Conservation (phyloP, 2,329 filamentous ascomycete genomes). For the Aureobasidium sp. region DNA sequence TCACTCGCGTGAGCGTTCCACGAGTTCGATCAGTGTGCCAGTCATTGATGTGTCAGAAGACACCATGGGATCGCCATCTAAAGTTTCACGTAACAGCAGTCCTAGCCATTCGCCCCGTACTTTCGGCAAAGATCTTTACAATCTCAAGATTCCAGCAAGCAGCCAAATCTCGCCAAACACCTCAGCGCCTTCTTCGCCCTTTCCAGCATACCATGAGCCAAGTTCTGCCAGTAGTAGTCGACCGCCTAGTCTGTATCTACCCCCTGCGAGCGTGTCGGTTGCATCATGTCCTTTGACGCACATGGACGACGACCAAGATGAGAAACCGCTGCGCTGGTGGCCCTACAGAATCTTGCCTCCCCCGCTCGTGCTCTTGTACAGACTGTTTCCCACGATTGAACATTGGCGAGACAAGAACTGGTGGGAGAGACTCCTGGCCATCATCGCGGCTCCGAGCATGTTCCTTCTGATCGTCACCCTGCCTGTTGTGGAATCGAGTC, state of each 20-base stretch:
- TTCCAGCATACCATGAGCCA: constrained; percentile 56
- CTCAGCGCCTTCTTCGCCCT: constrained; percentile 51
- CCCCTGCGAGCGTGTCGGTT: constrained; percentile 44
- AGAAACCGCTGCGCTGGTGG: constrained; percentile 62
- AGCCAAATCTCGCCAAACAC: constrained; percentile 22
- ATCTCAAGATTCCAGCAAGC: constrained; percentile 33
- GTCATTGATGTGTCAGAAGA: background rate
- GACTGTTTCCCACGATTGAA: constrained; percentile 79
- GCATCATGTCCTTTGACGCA: constrained; percentile 31
- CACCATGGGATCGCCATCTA: background rate
- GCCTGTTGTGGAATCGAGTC: constrained; percentile 74
- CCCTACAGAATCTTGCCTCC: constrained; percentile 66
- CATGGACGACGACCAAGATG: constrained; percentile 34
- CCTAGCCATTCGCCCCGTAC: constrained; percentile 23
- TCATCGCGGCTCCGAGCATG: constrained; percentile 82
- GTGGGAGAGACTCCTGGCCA: constrained; percentile 75
- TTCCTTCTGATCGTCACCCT: constrained; percentile 84
- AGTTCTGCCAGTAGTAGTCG: constrained; percentile 38
- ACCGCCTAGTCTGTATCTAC: constrained; percentile 51
- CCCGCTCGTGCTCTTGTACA: constrained; percentile 62
- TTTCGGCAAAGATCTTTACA: constrained; percentile 31
- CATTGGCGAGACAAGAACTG: constrained; percentile 74
- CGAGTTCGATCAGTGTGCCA: background rate
- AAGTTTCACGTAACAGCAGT: background rate
- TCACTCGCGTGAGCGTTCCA: background rate